Percentiles rank a stretch among this genome's conserved stretches.
Evolutionary conservation across 225 moss, liverwort and hornwort species (phyloP).

Genomic region (Lunularia cruciata): DNA sequence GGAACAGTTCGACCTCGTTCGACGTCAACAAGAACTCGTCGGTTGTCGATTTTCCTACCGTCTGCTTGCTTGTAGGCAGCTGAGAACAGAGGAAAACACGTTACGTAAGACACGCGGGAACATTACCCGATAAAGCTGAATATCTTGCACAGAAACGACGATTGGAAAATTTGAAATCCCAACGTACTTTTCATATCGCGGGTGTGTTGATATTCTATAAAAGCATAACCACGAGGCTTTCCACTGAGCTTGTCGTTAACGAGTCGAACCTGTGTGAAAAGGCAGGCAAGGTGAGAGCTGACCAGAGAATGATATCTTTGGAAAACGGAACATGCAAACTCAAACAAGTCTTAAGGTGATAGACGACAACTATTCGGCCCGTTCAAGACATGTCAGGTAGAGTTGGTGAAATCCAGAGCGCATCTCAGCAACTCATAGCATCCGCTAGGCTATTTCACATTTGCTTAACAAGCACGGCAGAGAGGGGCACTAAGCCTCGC

Average conservation of each 20-base stretch:
- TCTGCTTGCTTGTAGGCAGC: slow-evolving; percentile 99
- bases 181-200: slow-evolving; percentile 91
- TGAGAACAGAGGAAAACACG: slow-evolving; percentile 18
- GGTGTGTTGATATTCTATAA: slow-evolving; percentile 97
- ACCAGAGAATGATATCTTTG: not conserved
- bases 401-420: not conserved
- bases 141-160: no score
- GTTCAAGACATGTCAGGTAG: not conserved
- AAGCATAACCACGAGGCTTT: slow-evolving; percentile 94
- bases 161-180: no score
- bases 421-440: not conserved
- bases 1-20: slow-evolving; percentile 98
- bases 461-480: slow-evolving; percentile 33
- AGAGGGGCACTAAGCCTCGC: slow-evolving; percentile 35
- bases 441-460: not conserved
- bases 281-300: not conserved
- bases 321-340: no score
- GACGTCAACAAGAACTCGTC: slow-evolving; percentile 96
- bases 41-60: slow-evolving; percentile 97
- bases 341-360: no score
- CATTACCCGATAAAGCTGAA: not conserved
- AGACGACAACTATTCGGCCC: no score
- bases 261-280: slow-evolving; percentile 65
- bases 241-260: slow-evolving; percentile 71
- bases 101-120: not conserved